Conservation (phyloP, 2,329 filamentous ascomycete genomes). For the Trichoderma asperellum region DNA sequence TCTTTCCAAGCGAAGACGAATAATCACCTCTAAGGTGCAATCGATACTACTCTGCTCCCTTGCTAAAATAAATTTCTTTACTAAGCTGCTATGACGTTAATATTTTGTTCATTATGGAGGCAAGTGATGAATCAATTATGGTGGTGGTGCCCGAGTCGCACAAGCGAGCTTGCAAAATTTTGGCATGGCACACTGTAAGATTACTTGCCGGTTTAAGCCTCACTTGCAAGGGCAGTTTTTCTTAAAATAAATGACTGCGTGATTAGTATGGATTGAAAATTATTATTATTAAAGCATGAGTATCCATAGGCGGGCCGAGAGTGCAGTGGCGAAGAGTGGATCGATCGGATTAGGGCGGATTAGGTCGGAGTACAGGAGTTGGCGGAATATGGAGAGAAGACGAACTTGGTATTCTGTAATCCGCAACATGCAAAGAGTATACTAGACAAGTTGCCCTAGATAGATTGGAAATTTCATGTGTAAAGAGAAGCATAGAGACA, state of each 20-base stretch:
- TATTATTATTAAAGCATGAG: not conserved
- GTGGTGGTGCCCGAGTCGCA: too few relatives aligned
- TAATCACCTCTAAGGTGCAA: too few relatives aligned
- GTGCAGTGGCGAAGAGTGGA: not conserved
- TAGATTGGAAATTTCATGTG: not conserved
- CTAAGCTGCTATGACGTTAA: too few relatives aligned
- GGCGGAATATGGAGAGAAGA: not conserved
- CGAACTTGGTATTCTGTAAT: not conserved
- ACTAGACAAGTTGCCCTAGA: not conserved
- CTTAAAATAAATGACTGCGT: not conserved
- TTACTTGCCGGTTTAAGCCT: not conserved
- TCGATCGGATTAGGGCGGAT: slow-evolving; percentile 5
- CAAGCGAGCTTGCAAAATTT: too few relatives aligned
- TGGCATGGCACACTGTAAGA: too few relatives aligned
- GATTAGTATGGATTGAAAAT: not conserved
- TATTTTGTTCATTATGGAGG: too few relatives aligned
- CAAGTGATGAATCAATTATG: too few relatives aligned
- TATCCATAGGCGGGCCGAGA: not conserved
- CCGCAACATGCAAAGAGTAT: not conserved
- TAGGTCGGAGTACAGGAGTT: not conserved
- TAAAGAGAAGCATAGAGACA: not conserved
- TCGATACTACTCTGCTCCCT: too few relatives aligned
- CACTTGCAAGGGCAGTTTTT: not conserved
- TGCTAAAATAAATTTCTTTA: too few relatives aligned
- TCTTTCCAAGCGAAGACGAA: too few relatives aligned